Evolutionary conservation across 257 asterid genomes (phyloP), one percentile per base, ranked within the genome.

Genomic region (Petunia axillaris): DNA sequence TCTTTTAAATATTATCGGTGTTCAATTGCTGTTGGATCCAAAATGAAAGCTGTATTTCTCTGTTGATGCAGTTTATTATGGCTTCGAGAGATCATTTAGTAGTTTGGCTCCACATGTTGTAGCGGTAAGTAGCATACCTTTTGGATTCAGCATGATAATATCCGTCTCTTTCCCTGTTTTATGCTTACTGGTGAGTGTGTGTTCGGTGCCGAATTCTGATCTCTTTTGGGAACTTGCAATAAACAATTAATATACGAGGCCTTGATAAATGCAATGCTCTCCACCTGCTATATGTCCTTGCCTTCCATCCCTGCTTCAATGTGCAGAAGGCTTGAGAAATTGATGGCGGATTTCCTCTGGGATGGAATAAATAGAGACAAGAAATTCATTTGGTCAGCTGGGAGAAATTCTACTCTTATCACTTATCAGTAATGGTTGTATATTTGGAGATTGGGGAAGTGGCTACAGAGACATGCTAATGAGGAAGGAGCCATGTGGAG

Each of bases 101-200:
- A 89, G 88, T 83, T 84, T 96, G 90, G 93, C 94, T 85, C 99
- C 99, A 83, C 89, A 87, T 83, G 90, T 96, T 87, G 84, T 83
- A 76, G 97, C 89, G 92, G 98, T 93, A 79, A 79, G 85, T 77
- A 52, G 67, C 64, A 82, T 40, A 75, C 75, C 63, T 78, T 54
- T 75, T 81, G 8, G 41, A 37, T 78, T 63, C 57, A n/a, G 73
- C 67, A 36, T 59, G 71, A 77, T 60, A 50, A 43, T 77, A 37
- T 77, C 70, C 9, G n/a, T 59, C 65, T 79, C 36, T 63, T 39
- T 40, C 63, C 79, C 52, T 46, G 46, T 25, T 25, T 25, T 25
- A n/a, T 78, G 59, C 50, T 58, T 75, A 75, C 54, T 15, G 36
- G 57, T 60, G 44, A 4, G 40, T 70, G 41, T 70, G 25, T 16